phyloP scores from a whole-genome alignment of 768 basidiomycete species.

The Tulasnella sp. region DNA sequence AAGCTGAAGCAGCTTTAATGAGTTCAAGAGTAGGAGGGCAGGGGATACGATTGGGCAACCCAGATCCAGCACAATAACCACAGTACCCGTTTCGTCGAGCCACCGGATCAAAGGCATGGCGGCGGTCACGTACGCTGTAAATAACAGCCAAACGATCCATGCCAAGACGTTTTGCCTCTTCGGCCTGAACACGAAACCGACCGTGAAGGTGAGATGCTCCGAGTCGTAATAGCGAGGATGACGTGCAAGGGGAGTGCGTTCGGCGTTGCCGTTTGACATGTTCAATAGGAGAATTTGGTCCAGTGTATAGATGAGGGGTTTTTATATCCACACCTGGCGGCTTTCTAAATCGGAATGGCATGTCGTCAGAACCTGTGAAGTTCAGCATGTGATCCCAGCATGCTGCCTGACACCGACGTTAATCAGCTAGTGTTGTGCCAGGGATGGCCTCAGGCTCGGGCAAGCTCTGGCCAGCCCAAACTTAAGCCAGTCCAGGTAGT shows the following conservation, averaged over 20 bases:
- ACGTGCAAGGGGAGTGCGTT: background rate
- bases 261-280: background rate
- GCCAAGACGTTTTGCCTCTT: conserved; percentile 20
- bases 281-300: background rate
- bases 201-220: conserved; percentile 1
- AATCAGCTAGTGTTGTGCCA: too few relatives aligned
- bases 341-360: background rate
- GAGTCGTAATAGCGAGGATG: background rate
- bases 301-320: background rate
- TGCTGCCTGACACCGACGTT: too few relatives aligned
- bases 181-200: background rate
- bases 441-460: too few relatives aligned
- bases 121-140: background rate
- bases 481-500: too few relatives aligned
- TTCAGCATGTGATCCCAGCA: too few relatives aligned
- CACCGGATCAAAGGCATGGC: background rate
- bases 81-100: background rate
- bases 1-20: background rate
- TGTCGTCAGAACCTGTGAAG: too few relatives aligned
- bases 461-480: too few relatives aligned
- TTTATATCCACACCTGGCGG: background rate
- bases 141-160: background rate
- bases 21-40: too few relatives aligned
- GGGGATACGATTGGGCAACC: too few relatives aligned
- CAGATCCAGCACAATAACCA: background rate